Conservation (phyloP, 1,284 basidiomycete species). For the Tylopilus sp. region DNA sequence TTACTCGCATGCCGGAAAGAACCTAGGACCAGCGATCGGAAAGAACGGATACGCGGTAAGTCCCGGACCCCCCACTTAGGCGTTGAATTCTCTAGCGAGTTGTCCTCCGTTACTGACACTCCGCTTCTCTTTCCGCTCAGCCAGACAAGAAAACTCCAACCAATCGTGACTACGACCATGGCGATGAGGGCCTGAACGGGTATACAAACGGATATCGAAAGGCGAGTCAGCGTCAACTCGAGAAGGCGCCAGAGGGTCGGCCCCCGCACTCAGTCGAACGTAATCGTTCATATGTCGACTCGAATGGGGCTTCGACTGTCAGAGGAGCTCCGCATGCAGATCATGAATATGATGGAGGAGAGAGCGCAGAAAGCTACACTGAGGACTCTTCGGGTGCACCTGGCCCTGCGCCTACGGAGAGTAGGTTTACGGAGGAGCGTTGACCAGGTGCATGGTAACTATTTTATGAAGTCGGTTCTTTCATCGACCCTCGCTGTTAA, state of each 20-base stretch:
- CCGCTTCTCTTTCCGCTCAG: conserved; percentile 30
- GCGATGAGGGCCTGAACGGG: conserved; percentile 10
- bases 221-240: conserved; percentile 59
- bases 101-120: conserved; percentile 10
- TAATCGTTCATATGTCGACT: conserved; percentile 11
- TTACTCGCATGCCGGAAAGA: conserved; percentile 42
- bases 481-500: not conserved
- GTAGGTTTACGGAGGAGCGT: conserved; percentile 37
- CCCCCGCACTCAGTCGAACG: conserved; percentile 34
- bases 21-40: conserved; percentile 50
- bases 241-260: conserved; percentile 65
- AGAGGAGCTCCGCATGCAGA: conserved; percentile 13
- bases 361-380: conserved; percentile 2
- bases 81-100: not conserved
- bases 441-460: conserved; percentile 1
- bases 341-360: conserved; percentile 13
- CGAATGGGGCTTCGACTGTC: conserved; percentile 21
- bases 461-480: not conserved
- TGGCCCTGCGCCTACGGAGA: conserved; percentile 41
- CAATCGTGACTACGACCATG: conserved; percentile 10
- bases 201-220: conserved; percentile 38
- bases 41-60: conserved; percentile 73
- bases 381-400: conserved; percentile 23
- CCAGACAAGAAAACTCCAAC: conserved; percentile 38
- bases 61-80: conserved; percentile 12